A percentile compares a stretch with the other conserved stretches of the same genome.
Conservation (phyloP, 2,329 filamentous ascomycete species). For the Colletotrichum cordylinicola region DNA sequence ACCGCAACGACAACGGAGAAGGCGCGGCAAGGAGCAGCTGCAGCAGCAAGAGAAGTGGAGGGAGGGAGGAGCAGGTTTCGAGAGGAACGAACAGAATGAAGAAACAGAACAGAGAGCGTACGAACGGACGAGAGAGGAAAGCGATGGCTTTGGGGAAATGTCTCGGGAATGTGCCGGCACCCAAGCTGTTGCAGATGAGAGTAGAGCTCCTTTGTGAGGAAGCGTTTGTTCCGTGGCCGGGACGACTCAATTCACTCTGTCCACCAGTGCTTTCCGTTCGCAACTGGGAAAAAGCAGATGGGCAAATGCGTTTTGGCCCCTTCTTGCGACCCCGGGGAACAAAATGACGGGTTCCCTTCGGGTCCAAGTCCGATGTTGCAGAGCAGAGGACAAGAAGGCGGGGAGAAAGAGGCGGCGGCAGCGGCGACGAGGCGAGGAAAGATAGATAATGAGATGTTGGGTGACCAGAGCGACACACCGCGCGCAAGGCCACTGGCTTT, state of each 20-base stretch:
- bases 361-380: conserved; percentile 12
- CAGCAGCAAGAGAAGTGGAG: not conserved
- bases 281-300: not conserved
- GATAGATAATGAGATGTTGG: conserved; percentile 3
- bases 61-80: not conserved
- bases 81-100: conserved; percentile 22
- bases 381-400: not conserved
- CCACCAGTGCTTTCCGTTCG: not conserved
- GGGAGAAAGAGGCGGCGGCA: not conserved
- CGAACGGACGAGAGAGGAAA: conserved; percentile 7
- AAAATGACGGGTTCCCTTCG: not conserved
- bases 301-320: not conserved
- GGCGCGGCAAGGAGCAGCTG: not conserved
- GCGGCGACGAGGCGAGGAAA: not conserved
- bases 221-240: conserved; percentile 17
- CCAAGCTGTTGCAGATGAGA: conserved; percentile 21
- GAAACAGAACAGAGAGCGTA: conserved; percentile 16
- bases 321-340: not conserved
- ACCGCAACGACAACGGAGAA: not conserved
- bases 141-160: conserved; percentile 26
- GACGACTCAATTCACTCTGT: not conserved
- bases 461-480: not conserved
- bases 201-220: conserved; percentile 15
- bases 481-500: not conserved
- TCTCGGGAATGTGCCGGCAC: conserved; percentile 46